Evolutionary conservation across 345 rosid species (phyloP).

Genomic region (Hibiscus trionum): DNA sequence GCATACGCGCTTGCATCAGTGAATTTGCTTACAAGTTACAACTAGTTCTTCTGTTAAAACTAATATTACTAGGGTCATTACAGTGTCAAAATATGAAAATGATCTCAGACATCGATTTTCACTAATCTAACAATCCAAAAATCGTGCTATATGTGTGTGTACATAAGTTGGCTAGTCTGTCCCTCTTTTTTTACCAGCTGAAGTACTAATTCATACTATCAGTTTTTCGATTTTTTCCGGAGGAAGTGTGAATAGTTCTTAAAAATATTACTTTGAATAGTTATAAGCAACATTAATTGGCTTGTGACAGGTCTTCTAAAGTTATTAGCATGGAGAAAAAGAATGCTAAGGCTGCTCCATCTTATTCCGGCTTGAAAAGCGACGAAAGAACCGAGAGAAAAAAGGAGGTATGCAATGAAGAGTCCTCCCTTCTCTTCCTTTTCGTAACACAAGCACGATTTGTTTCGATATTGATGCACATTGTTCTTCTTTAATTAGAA

Average conservation of each 20-base stretch:
- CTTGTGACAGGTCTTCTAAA: conserved; percentile 30
- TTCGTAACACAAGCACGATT: not conserved
- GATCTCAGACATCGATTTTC: too few species aligned
- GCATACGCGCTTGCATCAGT: conserved; percentile 1
- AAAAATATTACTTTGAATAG: not conserved
- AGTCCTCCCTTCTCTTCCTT: not conserved
- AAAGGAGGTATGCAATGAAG: conserved; percentile 33
- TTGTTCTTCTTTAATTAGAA: not conserved
- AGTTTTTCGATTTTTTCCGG: not conserved
- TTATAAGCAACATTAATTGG: conserved; percentile 12
- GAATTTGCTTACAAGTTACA: not conserved
- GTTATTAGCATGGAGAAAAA: conserved; percentile 31
- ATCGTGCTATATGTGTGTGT: too few species aligned
- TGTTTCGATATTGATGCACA: conserved; percentile 3
- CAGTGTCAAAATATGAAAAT: not conserved
- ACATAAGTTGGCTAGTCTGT: not conserved
- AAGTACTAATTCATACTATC: not conserved
- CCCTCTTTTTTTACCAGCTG: not conserved
- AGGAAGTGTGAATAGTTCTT: not conserved
- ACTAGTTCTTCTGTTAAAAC: not conserved
- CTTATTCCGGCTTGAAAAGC: conserved; percentile 34
- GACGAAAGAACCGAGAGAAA: conserved; percentile 29
- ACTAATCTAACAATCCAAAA: too few species aligned
- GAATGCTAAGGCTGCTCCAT: conserved; percentile 37
- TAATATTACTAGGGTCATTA: not conserved